These are phyloP conservation scores for Arxiozyma heterogenica DNA, from an alignment of 1,139 yeast genomes.

Conservation along the genomic window DNA sequence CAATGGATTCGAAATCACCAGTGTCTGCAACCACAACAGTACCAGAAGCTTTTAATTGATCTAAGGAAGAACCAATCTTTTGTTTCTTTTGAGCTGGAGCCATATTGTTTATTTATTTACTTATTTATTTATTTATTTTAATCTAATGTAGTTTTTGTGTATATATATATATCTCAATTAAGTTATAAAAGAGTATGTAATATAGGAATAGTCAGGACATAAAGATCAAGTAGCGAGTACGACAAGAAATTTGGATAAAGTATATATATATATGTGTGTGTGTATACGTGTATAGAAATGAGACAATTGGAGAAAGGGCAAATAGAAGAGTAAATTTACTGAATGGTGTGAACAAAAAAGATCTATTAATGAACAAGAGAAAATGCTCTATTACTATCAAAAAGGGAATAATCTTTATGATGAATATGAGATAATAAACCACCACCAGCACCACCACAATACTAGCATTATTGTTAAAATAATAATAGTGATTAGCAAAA, in stretches of 20 bases:
- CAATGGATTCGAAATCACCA: constrained; percentile 96
- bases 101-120: constrained; percentile 15
- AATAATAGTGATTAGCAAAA: no score
- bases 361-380: no score
- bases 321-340: background rate
- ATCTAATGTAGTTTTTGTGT: no score
- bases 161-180: background rate
- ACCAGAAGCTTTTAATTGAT: constrained; percentile 89
- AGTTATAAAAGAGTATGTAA: background rate
- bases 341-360: background rate
- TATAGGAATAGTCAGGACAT: background rate
- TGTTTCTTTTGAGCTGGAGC: constrained; percentile 30
- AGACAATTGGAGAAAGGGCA: background rate
- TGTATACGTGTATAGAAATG: background rate
- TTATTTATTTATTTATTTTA: background rate
- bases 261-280: background rate
- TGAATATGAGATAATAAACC: background rate
- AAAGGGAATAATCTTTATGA: background rate
- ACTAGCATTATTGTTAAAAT: no score
- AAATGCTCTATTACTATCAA: no score
- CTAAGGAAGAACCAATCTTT: constrained; percentile 63
- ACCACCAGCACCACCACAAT: background rate
- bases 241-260: background rate
- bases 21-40: constrained; percentile 97
- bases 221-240: background rate